phyloP scores from a whole-genome alignment of 352 stramenopile genomes.

The Blastocystis hominis region DNA sequence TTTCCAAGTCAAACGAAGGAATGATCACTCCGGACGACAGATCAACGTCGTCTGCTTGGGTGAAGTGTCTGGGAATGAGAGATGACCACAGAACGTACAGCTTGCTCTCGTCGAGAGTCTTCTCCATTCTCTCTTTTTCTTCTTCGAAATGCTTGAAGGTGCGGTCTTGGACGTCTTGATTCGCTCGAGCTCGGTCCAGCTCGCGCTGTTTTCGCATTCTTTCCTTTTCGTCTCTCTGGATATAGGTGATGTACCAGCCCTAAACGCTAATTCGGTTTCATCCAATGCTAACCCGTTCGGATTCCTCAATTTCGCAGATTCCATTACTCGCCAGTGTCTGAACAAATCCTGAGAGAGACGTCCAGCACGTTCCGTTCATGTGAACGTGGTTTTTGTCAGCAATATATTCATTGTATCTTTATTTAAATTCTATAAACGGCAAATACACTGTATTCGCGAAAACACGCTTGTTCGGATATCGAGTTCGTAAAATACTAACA shows the following conservation, averaged over 20 bases:
- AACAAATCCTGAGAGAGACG: constrained; percentile 87
- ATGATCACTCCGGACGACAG: neutral
- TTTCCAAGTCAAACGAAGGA: neutral
- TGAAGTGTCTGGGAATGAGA: neutral
- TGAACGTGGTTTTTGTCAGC: constrained; percentile 94
- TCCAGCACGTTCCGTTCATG: constrained; percentile 98
- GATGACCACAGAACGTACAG: neutral
- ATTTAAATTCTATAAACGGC: neutral
- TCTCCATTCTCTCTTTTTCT: constrained; percentile 55
- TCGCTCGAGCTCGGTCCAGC: constrained; percentile 72
- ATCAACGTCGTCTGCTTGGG: constrained; percentile 44
- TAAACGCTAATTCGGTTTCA: constrained; percentile 63
- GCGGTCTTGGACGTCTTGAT: constrained; percentile 62
- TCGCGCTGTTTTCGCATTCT: constrained; percentile 61
- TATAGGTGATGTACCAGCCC: constrained; percentile 88
- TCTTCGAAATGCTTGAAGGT: constrained; percentile 52
- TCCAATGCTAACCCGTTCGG: constrained; percentile 66
- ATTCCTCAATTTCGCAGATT: constrained; percentile 91
- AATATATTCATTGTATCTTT: constrained; percentile 95
- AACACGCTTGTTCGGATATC: constrained; percentile 88
- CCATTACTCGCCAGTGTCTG: constrained; percentile 93
- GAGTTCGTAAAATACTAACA: constrained; percentile 81
- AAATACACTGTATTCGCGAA: constrained; percentile 79
- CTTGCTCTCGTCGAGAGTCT: constrained; percentile 59
- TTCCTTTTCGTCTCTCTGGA: constrained; percentile 75